Conservation (phyloP, 164 flowering plant genomes). For the Vitis rupestris region DNA sequence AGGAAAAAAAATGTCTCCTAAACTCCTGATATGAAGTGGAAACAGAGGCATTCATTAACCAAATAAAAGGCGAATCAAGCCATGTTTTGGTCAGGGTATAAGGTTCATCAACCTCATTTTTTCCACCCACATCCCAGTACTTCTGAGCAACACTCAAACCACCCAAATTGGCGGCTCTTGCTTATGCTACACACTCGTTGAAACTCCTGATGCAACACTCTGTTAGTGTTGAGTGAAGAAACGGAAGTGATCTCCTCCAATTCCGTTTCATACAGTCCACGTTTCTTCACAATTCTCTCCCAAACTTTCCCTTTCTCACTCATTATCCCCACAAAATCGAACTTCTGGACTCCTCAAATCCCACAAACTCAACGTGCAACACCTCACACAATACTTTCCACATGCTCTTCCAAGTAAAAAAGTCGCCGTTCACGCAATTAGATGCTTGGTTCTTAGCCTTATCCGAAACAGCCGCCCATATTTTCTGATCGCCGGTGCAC, state of each 20-base stretch:
- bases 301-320: constrained; percentile 24
- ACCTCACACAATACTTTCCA: constrained; percentile 24
- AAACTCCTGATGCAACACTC: constrained; percentile 13
- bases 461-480: constrained; percentile 29
- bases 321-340: constrained; percentile 21
- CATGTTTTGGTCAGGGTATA: constrained; percentile 8
- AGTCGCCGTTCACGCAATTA: constrained; percentile 36
- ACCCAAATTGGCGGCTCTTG: constrained; percentile 28
- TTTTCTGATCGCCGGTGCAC: constrained; percentile 30
- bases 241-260: constrained; percentile 18
- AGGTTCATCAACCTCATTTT: constrained; percentile 22
- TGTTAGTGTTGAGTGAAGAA: too few relatives aligned
- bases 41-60: too few relatives aligned
- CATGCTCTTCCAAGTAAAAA: constrained; percentile 29
- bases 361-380: constrained; percentile 20
- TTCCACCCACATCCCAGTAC: constrained; percentile 16
- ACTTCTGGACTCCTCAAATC: constrained; percentile 16
- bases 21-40: too few relatives aligned
- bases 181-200: constrained; percentile 31
- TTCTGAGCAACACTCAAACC: constrained; percentile 17
- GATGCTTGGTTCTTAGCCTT: constrained; percentile 37
- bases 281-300: constrained; percentile 21
- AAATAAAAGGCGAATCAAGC: too few relatives aligned
- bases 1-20: too few relatives aligned
- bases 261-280: constrained; percentile 21